Percentiles rank a stretch among this genome's conserved stretches.
Conservation (phyloP, 1,284 basidiomycete genomes). For the Melampsora occidentalis region DNA sequence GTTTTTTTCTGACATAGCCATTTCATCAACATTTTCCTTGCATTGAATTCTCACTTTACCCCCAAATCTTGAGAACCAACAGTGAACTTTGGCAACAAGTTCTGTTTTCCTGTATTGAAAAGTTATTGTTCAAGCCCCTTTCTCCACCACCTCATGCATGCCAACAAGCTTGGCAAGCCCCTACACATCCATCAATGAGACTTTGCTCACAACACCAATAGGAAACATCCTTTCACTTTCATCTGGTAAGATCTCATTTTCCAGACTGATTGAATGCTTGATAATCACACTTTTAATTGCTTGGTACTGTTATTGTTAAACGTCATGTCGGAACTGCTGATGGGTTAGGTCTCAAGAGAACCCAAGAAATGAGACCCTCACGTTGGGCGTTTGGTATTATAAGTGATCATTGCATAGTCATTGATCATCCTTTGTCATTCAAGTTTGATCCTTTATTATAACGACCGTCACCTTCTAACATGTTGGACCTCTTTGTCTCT, state of each 20-base stretch:
- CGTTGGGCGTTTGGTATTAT: conserved; percentile 34
- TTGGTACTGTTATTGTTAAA: background rate
- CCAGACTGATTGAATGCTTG: background rate
- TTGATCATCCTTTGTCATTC: conserved; percentile 13
- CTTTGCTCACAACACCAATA: conserved; percentile 5
- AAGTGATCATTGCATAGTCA: conserved; percentile 24
- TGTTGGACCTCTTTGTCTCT: no score
- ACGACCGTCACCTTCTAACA: no score
- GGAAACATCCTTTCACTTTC: conserved; percentile 41
- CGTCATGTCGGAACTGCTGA: conserved; percentile 28
- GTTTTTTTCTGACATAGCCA: no score
- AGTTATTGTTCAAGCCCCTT: no score
- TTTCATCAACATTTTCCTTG: no score
- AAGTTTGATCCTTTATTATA: no score
- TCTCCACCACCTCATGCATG: no score
- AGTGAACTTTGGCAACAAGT: no score
- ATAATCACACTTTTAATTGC: background rate
- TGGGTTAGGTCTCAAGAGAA: conserved; percentile 31
- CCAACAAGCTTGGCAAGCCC: no score
- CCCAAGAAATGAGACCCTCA: conserved; percentile 36
- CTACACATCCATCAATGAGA: background rate
- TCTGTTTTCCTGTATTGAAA: no score
- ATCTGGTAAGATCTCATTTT: conserved; percentile 18
- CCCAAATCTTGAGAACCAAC: no score
- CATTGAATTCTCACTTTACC: no score